These are phyloP conservation scores for Kalanchoe fedtschenkoi DNA, from an alignment of 164 flowering plant species.

Conservation along the genomic window DNA sequence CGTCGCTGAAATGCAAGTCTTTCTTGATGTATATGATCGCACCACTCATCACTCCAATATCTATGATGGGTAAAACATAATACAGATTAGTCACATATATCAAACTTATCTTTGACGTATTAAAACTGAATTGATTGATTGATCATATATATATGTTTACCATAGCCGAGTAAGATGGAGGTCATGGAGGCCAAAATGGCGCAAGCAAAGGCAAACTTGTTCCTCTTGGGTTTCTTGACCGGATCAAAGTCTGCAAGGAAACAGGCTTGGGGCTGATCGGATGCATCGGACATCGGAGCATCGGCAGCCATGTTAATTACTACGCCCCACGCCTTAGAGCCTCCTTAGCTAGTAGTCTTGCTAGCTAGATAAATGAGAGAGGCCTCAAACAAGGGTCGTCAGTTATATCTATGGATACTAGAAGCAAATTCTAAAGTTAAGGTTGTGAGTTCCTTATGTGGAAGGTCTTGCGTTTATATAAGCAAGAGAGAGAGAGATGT, in stretches of 20 bases:
- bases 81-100: background rate
- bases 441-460: no score
- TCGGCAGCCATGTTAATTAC: no score
- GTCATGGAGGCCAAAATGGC: constrained; percentile 64
- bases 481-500: no score
- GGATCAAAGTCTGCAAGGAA: constrained; percentile 1
- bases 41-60: constrained; percentile 91
- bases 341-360: no score
- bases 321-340: no score
- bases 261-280: no score
- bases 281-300: no score
- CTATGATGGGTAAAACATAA: background rate
- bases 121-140: background rate
- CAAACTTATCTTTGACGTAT: background rate
- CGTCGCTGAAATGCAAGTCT: constrained; percentile 31
- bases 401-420: no score
- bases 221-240: constrained; percentile 28
- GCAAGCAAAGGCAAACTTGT: constrained; percentile 48
- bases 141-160: constrained; percentile 14
- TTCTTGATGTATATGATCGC: constrained; percentile 55
- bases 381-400: no score
- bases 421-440: no score
- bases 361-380: no score
- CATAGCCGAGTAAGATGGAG: constrained; percentile 60
- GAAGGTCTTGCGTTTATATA: no score